Base-by-base conservation (phyloP, 305 asterid species). In the Solanum hybrid region DNA sequence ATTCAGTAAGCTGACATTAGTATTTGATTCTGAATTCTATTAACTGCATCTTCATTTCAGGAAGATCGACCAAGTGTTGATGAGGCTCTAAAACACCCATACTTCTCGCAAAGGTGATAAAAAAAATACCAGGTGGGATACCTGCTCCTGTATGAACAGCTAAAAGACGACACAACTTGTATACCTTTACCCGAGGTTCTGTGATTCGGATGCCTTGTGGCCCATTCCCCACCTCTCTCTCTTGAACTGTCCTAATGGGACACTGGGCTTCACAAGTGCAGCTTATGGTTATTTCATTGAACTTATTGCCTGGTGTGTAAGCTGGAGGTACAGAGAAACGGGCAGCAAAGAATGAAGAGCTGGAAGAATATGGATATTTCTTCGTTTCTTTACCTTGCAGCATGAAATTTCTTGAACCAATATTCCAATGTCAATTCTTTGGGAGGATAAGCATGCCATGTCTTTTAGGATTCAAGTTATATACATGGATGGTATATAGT, bases 1-100 rank as follows among this genome's bases (percentile, higher is more conserved):
- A 51, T 51, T 51, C 66, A 51, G 66, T 51, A 6, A 16, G 66
- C 72, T 60, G 11, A 60, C 1, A 60, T 60, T 29, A 88, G 85
- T 51, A 27, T 87, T 87, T 73, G 35, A 88, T 35, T 37, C 87
- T 88, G 86, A 31, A 77, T 80, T 86, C 46, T 37, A 17, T 38
- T 46, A 5, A 75, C 32, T 35, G 2, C 40, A 38, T 42, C 79
- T 87, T 71, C 5, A 38, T 87, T 29, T 79, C 94, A 97, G 99
- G 99, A 97, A 93, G 97, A 95, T 79, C 94, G 99, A 36, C 93
- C 94, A 69, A 89, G 93, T 85, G 97, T 96, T 86, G 99, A 96
- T 91, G 98, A 97, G 79, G 99, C 99, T 86, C 91, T 97, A 88
- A 91, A 86, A 86, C 99, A 95, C 92, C 99, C 98, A 91, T 96